Evolutionary conservation across 805 yeast species (phyloP).

Genomic region (Saccharomycopsis fibuligera): DNA sequence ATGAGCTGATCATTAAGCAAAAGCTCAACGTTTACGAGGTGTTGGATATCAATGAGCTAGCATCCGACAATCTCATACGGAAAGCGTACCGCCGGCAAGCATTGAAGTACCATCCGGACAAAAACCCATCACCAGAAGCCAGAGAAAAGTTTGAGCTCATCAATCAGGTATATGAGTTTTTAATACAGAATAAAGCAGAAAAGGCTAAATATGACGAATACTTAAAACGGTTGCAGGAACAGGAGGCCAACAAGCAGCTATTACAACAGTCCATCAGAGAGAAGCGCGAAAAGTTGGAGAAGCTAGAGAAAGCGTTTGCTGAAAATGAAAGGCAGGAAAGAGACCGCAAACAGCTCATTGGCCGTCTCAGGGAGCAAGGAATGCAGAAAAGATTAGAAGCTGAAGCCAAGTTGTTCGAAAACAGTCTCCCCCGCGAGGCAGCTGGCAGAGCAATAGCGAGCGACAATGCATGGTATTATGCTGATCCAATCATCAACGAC

Average conservation of each 20-base stretch:
- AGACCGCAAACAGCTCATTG: conserved; percentile 25
- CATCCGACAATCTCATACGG: conserved; percentile 9
- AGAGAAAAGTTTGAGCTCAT: conserved; percentile 54
- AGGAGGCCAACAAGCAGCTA: background rate
- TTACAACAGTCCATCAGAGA: background rate
- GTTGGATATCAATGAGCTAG: conserved; percentile 8
- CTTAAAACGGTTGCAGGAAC: background rate
- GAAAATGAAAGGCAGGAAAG: conserved; percentile 17
- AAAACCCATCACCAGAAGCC: conserved; percentile 43
- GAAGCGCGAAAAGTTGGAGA: conserved; percentile 21
- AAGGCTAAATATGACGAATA: conserved; percentile 63
- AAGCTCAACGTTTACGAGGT: conserved; percentile 13
- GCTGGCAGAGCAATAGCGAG: background rate
- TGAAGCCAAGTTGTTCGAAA: background rate
- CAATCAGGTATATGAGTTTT: conserved; percentile 59
- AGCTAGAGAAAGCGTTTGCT: conserved; percentile 23
- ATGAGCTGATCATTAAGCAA: conserved; percentile 1
- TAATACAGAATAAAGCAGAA: conserved; percentile 37
- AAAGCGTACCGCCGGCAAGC: conserved; percentile 26
- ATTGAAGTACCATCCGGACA: conserved; percentile 60
- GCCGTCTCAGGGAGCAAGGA: conserved; percentile 23
- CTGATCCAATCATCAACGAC: background rate
- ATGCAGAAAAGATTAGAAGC: background rate
- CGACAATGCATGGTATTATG: background rate
- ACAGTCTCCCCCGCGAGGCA: too few relatives aligned